phyloP scores from a whole-genome alignment of 352 stramenopile genomes.

The Phytophthora brassicae region DNA sequence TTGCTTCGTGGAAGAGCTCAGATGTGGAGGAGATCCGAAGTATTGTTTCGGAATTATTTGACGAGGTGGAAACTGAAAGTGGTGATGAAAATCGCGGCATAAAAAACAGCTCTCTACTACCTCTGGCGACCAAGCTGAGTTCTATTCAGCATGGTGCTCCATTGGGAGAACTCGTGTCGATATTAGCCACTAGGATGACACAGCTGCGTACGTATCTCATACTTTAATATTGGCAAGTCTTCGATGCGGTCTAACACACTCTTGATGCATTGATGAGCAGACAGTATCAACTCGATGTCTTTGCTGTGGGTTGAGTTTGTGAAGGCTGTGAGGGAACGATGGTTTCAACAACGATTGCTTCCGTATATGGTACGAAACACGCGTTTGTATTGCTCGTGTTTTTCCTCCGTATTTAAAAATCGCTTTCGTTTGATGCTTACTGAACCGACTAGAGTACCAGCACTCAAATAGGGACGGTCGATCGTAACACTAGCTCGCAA shows the following conservation, averaged over 20 bases:
- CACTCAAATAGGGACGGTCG: constrained; percentile 22
- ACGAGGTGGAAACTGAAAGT: constrained; percentile 27
- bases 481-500: constrained; percentile 35
- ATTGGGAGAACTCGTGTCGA: constrained; percentile 69
- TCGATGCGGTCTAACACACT: background rate
- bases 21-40: constrained; percentile 68
- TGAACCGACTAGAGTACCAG: constrained; percentile 32
- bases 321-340: constrained; percentile 67
- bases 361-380: constrained; percentile 60
- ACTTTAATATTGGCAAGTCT: background rate
- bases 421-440: background rate
- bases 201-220: constrained; percentile 52
- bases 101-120: background rate
- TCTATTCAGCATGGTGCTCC: constrained; percentile 50
- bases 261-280: constrained; percentile 36
- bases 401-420: too few relatives aligned
- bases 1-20: constrained; percentile 71
- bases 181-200: constrained; percentile 66
- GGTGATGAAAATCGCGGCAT: constrained; percentile 9
- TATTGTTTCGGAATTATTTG: constrained; percentile 59
- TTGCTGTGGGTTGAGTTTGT: constrained; percentile 86
- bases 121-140: constrained; percentile 17
- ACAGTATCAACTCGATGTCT: constrained; percentile 73
- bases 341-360: constrained; percentile 65
- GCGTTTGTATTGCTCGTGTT: background rate